These are phyloP conservation scores for Aphanomyces cochlioides DNA, from an alignment of 352 stramenopile species.

Conservation along the genomic window DNA sequence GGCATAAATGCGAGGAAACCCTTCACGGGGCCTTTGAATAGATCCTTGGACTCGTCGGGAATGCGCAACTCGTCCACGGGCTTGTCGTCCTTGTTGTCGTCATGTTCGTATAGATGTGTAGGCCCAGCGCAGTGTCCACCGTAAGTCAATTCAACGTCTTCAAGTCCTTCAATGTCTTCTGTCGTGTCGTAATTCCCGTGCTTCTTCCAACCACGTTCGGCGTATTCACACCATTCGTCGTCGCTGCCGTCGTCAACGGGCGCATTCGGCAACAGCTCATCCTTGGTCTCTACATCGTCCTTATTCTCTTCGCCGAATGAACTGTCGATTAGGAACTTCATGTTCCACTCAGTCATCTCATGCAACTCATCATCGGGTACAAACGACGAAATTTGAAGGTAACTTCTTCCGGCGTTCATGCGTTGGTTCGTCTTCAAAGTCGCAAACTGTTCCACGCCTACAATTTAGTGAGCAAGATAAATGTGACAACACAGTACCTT, in stretches of 20 bases:
- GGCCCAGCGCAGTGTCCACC: background rate
- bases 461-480: too few species aligned
- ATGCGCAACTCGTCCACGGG: conserved; percentile 3
- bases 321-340: background rate
- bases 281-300: background rate
- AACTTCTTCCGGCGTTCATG: too few species aligned
- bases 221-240: conserved; percentile 7
- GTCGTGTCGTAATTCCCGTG: background rate
- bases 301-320: conserved; percentile 1
- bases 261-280: too few species aligned
- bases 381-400: too few species aligned
- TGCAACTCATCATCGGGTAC: too few species aligned
- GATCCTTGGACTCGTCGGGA: background rate
- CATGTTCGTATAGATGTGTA: background rate
- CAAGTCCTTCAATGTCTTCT: conserved; percentile 13
- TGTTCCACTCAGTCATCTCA: too few species aligned
- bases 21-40: background rate
- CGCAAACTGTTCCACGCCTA: too few species aligned
- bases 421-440: too few species aligned
- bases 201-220: conserved; percentile 12
- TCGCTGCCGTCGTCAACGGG: background rate
- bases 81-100: conserved; percentile 2
- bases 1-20: conserved; percentile 10
- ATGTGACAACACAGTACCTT: too few species aligned
- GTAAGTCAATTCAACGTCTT: conserved; percentile 1